Evolutionary conservation across 2,329 filamentous ascomycete genomes (phyloP), one percentile per base, ranked within the genome.

Genomic region (Cercospora janseana): DNA sequence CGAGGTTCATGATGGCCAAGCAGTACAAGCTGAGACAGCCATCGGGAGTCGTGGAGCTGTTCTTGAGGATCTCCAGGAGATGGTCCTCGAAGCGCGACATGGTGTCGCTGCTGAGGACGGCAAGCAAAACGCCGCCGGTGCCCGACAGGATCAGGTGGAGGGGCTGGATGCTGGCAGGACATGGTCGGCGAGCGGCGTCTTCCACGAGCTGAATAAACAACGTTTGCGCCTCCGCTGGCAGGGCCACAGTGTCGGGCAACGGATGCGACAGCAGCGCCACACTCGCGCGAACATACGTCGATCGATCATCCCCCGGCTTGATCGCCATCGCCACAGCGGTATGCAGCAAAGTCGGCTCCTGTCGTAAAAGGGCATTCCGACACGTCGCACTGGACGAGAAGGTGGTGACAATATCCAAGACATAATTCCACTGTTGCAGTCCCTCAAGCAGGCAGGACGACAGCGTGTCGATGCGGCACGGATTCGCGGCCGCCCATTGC

Each of bases 371-470:
- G 2, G 65, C 60, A 57, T 69, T 62, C 49, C 68, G 55, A 23
- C 66, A 44, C 7, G 38, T 32, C 12, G 49, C 18, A 12, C 58
- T 54, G 42, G 42, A 45, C 2, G 58, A 61, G 56, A 82, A 71
- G 28, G 59, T 63, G n/a, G 71, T 64, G 29, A 83, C 63, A 21
- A 82, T 67, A 23, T 71, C 66, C 48, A 81, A 59, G 4, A 77
- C 72, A 52, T 76, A 75, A 3, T 73, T 69, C 65, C 77, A 79
- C 37, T 74, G 70, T 26, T 75, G 70, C 27, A 82, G 63, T 20
- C 73, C 75, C 51, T 78, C 72, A 23, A 76, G 62, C n/a, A 79
- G 59, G 26, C 67, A 65, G n/a, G 65, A 66, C 10, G 70, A 69
- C 16, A 82, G 64, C 16, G 66, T 63, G 8, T 67, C 64, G 37